Evolutionary conservation across 257 asterid species (phyloP).

Genomic region (Solanum chaucha): DNA sequence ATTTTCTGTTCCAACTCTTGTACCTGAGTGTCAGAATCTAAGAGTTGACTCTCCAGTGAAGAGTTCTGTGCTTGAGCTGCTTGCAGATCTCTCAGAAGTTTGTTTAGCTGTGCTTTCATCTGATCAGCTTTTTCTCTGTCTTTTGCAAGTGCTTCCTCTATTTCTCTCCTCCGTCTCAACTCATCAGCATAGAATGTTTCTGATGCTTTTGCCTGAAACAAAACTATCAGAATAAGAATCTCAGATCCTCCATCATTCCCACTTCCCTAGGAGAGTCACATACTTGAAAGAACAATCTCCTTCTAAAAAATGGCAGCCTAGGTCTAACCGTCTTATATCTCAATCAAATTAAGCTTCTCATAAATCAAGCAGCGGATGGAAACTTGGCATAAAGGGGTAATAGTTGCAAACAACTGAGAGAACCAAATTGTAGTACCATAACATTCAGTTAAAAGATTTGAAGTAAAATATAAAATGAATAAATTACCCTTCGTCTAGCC

Average conservation of each 20-base stretch:
- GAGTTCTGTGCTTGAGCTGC: conserved; percentile 41
- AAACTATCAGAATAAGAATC: neutral
- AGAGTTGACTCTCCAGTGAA: conserved; percentile 47
- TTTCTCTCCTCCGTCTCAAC: conserved; percentile 46
- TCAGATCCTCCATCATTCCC: neutral
- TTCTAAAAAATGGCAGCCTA: neutral
- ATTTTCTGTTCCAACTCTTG: conserved; percentile 73
- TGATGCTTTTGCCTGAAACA: conserved; percentile 46
- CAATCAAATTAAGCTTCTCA: neutral
- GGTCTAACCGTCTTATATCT: neutral
- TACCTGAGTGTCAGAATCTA: conserved; percentile 35
- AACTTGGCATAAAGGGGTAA: neutral
- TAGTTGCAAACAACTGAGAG: neutral
- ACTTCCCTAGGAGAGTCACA: neutral
- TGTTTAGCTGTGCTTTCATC: conserved; percentile 34
- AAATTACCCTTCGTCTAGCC: conserved; percentile 33
- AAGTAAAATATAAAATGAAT: neutral
- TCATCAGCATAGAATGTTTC: conserved; percentile 47
- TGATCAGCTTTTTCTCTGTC: conserved; percentile 45
- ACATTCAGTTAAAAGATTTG: neutral
- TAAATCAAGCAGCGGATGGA: neutral
- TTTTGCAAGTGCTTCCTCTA: conserved; percentile 55
- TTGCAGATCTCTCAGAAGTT: conserved; percentile 34
- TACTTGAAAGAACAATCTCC: neutral
- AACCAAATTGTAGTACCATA: neutral